phyloP scores from a whole-genome alignment of 1,284 basidiomycete species.

The Cystobasidium slooffiae region DNA sequence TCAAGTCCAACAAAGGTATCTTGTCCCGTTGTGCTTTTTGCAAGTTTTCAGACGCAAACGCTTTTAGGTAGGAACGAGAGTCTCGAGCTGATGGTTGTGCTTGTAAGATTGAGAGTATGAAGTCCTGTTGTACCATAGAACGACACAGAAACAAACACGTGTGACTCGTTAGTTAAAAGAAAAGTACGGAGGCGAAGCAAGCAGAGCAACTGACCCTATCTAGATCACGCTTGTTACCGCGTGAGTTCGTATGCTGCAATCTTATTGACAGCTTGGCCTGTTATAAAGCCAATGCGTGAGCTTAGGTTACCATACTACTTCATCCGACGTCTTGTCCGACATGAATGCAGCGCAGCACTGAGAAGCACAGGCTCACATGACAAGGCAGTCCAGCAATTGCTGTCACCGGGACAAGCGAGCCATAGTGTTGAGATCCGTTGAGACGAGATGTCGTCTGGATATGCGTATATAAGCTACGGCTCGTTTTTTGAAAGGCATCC shows the following conservation, averaged over 20 bases:
- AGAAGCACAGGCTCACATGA: background rate
- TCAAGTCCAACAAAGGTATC: constrained; percentile 50
- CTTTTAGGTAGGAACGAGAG: constrained; percentile 83
- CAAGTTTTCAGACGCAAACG: constrained; percentile 66
- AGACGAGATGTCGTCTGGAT: background rate
- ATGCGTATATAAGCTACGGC: background rate
- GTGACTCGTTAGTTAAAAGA: background rate
- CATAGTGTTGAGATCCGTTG: no score
- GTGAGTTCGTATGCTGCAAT: constrained; percentile 12
- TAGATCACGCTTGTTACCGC: constrained; percentile 17
- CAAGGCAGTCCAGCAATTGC: background rate
- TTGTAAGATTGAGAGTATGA: constrained; percentile 91
- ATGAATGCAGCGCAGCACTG: no score
- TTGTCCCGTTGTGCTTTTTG: constrained; percentile 58
- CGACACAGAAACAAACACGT: background rate
- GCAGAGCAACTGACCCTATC: constrained; percentile 2
- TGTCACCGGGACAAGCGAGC: constrained; percentile 2
- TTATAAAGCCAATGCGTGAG: background rate
- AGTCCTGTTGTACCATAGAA: constrained; percentile 68
- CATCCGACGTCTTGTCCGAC: no score
- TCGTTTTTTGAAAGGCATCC: constrained; percentile 16
- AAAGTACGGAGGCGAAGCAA: background rate
- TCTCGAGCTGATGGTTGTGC: constrained; percentile 92
- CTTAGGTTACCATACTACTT: no score
- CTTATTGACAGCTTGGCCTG: background rate